Conservation (phyloP, 2,329 filamentous ascomycete species). For the Paraphaeosphaeria sporulosa region DNA sequence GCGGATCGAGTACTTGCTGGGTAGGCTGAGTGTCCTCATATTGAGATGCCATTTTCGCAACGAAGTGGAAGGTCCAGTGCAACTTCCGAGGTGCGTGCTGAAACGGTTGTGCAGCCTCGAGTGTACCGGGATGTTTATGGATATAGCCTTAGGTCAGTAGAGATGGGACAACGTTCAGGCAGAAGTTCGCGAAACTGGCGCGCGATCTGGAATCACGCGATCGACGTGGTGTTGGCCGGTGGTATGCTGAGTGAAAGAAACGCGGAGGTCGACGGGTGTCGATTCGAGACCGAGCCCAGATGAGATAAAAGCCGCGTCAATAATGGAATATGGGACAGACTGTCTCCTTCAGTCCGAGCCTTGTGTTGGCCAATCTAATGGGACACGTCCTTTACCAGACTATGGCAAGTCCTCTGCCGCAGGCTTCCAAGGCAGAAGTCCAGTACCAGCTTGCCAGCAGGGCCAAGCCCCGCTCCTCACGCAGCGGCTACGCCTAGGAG, state of each 20-base stretch:
- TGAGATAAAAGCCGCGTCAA: background rate
- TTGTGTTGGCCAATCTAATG: constrained; percentile 23
- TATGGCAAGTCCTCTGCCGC: background rate
- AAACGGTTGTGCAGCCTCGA: background rate
- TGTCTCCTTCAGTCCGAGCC: background rate
- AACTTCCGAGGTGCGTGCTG: background rate
- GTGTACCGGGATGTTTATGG: too few relatives aligned
- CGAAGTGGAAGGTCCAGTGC: background rate
- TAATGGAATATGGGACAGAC: background rate
- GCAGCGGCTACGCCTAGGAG: background rate
- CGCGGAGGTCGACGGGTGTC: background rate
- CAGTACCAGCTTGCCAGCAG: background rate
- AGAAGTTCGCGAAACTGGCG: background rate
- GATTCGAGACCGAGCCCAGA: background rate
- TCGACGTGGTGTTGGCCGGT: background rate
- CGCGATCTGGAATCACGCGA: background rate
- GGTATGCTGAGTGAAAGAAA: background rate
- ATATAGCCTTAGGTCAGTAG: too few relatives aligned
- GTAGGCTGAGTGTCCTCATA: constrained; percentile 67
- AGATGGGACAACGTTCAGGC: background rate
- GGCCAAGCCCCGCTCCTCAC: background rate
- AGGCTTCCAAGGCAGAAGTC: background rate
- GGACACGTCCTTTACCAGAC: constrained; percentile 10
- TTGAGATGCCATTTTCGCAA: constrained; percentile 24
- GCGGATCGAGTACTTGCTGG: constrained; percentile 81